These are phyloP conservation scores for Aquilaria sinensis DNA, from an alignment of 345 rosid genomes.

Conservation along the genomic window DNA sequence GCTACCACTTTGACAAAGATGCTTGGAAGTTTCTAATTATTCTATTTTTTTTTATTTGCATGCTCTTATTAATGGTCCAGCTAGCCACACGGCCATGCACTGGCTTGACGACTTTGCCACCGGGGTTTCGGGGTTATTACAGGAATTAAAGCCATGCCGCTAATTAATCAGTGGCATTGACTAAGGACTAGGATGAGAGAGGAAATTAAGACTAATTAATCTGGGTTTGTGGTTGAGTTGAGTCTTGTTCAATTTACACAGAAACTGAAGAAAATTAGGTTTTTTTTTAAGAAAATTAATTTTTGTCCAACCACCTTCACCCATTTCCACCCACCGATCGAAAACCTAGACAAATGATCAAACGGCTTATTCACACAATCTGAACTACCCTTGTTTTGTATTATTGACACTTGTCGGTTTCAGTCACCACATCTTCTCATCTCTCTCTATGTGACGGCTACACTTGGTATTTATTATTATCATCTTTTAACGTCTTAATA, in stretches of 20 bases:
- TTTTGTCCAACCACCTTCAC: conserved; percentile 89
- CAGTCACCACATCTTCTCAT: conserved; percentile 9
- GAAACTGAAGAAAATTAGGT: conserved; percentile 10
- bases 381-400: conserved; percentile 4
- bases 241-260: conserved; percentile 35
- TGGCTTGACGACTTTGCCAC: conserved; percentile 9
- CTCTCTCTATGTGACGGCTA: background rate
- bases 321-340: conserved; percentile 79
- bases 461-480: background rate
- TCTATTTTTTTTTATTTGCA: conserved; percentile 2
- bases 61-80: conserved; percentile 1
- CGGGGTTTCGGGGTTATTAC: conserved; percentile 9
- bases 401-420: conserved; percentile 11
- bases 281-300: background rate
- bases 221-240: conserved; percentile 35
- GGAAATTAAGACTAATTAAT: conserved; percentile 7
- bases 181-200: background rate
- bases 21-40: conserved; percentile 19
- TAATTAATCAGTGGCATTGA: conserved; percentile 5
- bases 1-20: conserved; percentile 86
- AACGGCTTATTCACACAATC: conserved; percentile 17
- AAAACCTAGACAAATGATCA: conserved; percentile 31
- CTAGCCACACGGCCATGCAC: background rate
- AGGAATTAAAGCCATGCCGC: conserved; percentile 3
- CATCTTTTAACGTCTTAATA: background rate